Base-by-base conservation (phyloP, 1,284 basidiomycete genomes). In the Cystobasidium pallidum region DNA sequence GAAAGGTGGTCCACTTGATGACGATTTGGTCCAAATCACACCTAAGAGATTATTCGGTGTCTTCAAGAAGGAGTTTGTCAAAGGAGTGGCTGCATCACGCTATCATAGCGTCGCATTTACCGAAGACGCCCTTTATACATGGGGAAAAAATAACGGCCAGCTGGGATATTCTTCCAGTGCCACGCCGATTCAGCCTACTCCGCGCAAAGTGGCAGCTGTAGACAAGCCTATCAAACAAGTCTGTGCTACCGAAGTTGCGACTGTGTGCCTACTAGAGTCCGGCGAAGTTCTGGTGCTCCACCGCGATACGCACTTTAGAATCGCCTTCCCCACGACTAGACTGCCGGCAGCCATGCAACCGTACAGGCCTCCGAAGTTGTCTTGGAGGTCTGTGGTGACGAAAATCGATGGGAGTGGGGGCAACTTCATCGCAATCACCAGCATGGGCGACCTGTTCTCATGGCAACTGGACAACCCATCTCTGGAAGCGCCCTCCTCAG, bases 141-240 rank as follows among this genome's bases (percentile, higher is more conserved):
- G 94, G 94, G 96, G 95, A 0, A 93, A 91, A 28, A 97, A 98
- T 81, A 86, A 86, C 39, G 96, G 96, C 0, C 96, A 99, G 80
- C 85, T 99, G 2, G 94, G 94, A 72, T 81, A 82, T 78, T 78
- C 79, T n/a, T 65, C 67, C 2, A 62, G 83, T 3, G 84, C 90
- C 0, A 90, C 90, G 54, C 88, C 91, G 0, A 84, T 91, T 0
- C 95, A 98, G 80, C 80, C 90, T 1, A 79, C 86, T 2, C 95
- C 95, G 0, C 85, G 94, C 47, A 88, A 90, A 74, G 94, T 94
- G 4, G 89, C 94, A 0, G 89, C 88, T 74, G 84, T 95, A 39
- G 84, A 85, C 0, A 85, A 88, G 73, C 85, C 88, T 0, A 88
- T 95, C 7, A 80, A 88, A 10, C 80, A 82, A 68, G 72, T 83